Base-by-base conservation (phyloP, 345 rosid genomes). In the Eucalyptus cladocalyx region DNA sequence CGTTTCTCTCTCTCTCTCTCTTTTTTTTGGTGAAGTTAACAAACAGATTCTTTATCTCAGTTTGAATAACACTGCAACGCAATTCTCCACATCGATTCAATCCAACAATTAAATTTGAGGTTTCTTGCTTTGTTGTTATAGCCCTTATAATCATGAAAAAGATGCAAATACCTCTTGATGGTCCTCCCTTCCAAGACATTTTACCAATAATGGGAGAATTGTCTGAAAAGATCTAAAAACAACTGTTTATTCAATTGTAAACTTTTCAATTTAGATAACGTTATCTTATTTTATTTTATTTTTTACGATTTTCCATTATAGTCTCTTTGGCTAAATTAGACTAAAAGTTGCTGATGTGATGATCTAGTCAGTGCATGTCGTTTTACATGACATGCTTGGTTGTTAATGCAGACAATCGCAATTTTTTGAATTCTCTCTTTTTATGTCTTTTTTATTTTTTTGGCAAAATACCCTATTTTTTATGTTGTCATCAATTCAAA, bases 281-380 rank as follows among this genome's bases (percentile, higher is more conserved):
- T 56, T 56, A 1, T 56, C 62, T 56, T 47, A 3, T 47, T 45
- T 45, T 45, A 23, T 47, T 11, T 47, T 45, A 9, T 45, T 56
- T 9, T 56, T 56, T 11, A 23, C 1, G 3, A 56, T 56, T 56
- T 56, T 56, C 6, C 12, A 24, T 21, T 56, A 21, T 56, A 12
- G 3, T 56, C 30, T 24, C 26, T 56, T 4, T 56, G 6, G 28
- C 1, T 24, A 23, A 1, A 8, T 56, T 56, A 56, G 30, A 56
- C 8, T 23, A 24, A 24, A 54, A 56, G 23, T 4, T 4, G 12
- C 0, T 56, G 6, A 56, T 0, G 1, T 56, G 30, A 24, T 24
- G 62, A 56, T 56, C 13, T 10, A 56, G 0, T 56, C 1, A 9
- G 0, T 24, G 1, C 62, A 1, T 0, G 6, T 56, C 3, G 1